Evolutionary conservation across 345 rosid genomes (phyloP).

Genomic region (Microthlaspi erraticum): DNA sequence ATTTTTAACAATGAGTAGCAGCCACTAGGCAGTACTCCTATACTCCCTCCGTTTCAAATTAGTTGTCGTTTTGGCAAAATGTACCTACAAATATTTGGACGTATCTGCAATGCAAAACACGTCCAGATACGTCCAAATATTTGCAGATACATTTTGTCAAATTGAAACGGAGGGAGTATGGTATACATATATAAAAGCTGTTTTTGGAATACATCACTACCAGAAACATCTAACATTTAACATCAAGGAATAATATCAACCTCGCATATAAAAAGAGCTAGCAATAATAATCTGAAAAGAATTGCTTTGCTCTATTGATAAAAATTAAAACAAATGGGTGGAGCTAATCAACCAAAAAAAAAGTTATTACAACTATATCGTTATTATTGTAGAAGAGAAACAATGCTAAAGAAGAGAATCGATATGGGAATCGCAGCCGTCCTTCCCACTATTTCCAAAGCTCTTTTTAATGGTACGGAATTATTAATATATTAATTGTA

Average conservation of each 20-base stretch:
- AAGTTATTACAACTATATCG: neutral
- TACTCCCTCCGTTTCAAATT: too few relatives aligned
- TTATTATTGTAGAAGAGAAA: conserved; percentile 9
- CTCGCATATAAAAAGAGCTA: neutral
- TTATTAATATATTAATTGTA: conserved; percentile 7
- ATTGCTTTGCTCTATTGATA: conserved; percentile 7
- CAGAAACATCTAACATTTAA: neutral
- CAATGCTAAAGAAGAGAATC: conserved; percentile 36
- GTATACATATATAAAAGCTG: neutral
- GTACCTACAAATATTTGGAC: too few relatives aligned
- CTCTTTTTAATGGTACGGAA: conserved; percentile 38
- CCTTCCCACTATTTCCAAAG: conserved; percentile 28
- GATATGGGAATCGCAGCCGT: conserved; percentile 43
- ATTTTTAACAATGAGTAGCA: neutral
- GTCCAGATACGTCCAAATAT: too few relatives aligned
- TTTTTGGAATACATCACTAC: conserved; percentile 9
- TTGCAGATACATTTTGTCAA: too few relatives aligned
- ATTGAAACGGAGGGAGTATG: too few relatives aligned
- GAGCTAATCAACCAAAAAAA: neutral
- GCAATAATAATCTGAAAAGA: neutral
- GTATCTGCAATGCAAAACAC: too few relatives aligned
- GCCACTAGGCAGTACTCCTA: neutral
- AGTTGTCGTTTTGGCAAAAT: too few relatives aligned
- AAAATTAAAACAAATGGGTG: neutral
- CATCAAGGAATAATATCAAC: conserved; percentile 12